A percentile compares a stretch with the other conserved stretches of the same genome.
Conservation (phyloP, 805 yeast species). For the Wickerhamiella alocasiicola region DNA sequence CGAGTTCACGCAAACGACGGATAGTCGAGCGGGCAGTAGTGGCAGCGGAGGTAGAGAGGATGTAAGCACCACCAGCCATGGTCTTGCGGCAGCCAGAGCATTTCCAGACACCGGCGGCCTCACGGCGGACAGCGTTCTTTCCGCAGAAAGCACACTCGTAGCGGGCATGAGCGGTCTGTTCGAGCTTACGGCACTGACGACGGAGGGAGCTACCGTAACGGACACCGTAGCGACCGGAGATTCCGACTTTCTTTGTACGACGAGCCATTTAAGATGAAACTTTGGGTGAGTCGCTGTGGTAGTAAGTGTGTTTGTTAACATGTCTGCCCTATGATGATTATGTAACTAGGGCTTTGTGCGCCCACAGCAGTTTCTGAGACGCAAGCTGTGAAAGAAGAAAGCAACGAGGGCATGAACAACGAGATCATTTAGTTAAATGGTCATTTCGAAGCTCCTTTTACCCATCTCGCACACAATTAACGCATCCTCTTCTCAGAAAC, state of each 20-base stretch:
- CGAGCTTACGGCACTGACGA: conserved; percentile 99
- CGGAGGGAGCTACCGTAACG: conserved; percentile 99
- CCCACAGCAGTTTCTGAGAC: too few species aligned
- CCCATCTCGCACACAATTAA: too few species aligned
- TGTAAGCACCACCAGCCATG: conserved; percentile 99
- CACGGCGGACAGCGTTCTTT: conserved; percentile 95
- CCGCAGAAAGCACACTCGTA: conserved; percentile 99
- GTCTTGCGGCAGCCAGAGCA: conserved; percentile 92
- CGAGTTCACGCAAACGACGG: conserved; percentile 99
- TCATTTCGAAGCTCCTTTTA: too few species aligned
- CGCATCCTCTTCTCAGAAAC: too few species aligned
- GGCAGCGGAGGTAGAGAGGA: conserved; percentile 97
- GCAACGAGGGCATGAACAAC: too few species aligned
- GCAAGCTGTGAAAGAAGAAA: too few species aligned
- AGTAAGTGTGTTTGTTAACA: conserved; percentile 5
- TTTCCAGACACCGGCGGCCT: conserved; percentile 97
- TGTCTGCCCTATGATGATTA: background rate
- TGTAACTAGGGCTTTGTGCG: too few species aligned
- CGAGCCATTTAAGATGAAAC: conserved; percentile 48
- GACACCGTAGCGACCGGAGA: conserved; percentile 99
- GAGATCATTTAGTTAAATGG: too few species aligned
- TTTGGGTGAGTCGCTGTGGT: conserved; percentile 4
- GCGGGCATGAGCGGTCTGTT: conserved; percentile 96
- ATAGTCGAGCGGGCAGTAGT: conserved; percentile 99
- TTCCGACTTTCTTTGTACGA: conserved; percentile 99